These are phyloP conservation scores for Colletotrichum tabaci DNA, from an alignment of 2,329 filamentous ascomycete genomes.

Conservation along the genomic window DNA sequence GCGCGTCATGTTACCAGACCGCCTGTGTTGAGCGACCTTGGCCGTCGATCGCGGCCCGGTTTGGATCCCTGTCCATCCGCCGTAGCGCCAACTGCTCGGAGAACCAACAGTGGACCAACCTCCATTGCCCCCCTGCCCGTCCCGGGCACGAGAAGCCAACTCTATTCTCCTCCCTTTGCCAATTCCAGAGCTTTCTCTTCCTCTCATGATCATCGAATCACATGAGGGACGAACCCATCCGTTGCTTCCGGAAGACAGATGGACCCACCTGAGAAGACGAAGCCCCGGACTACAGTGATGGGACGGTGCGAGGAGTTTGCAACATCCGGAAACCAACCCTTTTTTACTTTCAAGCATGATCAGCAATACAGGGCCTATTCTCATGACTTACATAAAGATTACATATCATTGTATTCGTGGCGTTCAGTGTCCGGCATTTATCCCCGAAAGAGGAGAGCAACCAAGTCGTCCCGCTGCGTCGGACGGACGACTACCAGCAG, in stretches of 20 bases:
- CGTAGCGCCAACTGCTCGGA: not conserved
- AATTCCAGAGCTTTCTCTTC: slow-evolving; percentile 26
- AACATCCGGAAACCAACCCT: too few species aligned
- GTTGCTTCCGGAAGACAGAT: slow-evolving; percentile 21
- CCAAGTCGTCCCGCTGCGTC: not conserved
- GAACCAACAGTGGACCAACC: slow-evolving; percentile 29
- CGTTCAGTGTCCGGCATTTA: not conserved
- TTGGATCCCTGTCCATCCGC: slow-evolving; percentile 15
- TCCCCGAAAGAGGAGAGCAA: not conserved
- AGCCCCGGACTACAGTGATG: not conserved
- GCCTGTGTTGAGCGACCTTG: slow-evolving; percentile 22
- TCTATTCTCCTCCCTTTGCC: not conserved
- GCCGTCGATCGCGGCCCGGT: slow-evolving; percentile 34
- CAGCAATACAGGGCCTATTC: too few species aligned
- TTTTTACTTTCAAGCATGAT: too few species aligned
- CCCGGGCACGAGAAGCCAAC: not conserved
- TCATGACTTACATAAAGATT: too few species aligned
- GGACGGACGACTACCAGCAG: not conserved
- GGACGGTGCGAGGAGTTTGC: not conserved
- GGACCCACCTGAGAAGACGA: not conserved
- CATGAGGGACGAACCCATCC: slow-evolving; percentile 27
- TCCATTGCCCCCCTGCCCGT: not conserved
- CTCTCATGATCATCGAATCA: slow-evolving; percentile 29
- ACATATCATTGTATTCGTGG: too few species aligned
- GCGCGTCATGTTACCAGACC: slow-evolving; percentile 23